Evolutionary conservation across 139 green algal species (phyloP), one percentile per base, ranked within the genome.

Genomic region (Chlorella vulgaris): DNA sequence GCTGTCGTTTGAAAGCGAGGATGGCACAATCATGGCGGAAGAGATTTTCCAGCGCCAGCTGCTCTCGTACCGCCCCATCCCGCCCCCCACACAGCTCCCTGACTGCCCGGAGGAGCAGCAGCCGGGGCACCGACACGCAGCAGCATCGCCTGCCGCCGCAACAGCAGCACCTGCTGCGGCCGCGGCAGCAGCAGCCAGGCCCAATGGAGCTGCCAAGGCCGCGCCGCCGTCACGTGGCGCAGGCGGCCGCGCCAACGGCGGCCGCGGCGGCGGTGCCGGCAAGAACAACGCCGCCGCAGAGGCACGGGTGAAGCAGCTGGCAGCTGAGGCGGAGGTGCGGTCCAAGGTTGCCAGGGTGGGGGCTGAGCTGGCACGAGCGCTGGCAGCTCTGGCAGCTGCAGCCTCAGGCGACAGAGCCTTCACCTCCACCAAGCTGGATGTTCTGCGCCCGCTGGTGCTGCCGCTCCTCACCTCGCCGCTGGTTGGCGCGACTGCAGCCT

Each of bases 391-490:
- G 69, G 77, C 82, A 6, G 86, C 81, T 0, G 39, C 84, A 13
- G 91, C 89, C 7, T 55, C 81, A 28, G 88, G 85, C 55, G 86
- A 91, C 58, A 75, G 65, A 24, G 29, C 60, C 13, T 88, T 89
- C 69, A 88, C 89, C 13, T 78, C 87, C 19, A 8, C 0, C 7
- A n/a, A 82, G 31, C 82, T 97, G 66, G 83, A 92, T 61, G 82
- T 88, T 4, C 83, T 95, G 33, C 66, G 81, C 36, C 74, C 85
- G 4, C 83, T 93, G 40, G 89, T 89, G 65, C 63, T 92, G 80
- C 93, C 92, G 31, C 86, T 98, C 74, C 77, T 97, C 60, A 74
- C 76, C 5, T 94, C 91, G 3, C 88, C 87, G 2, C 55, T 97
- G 38, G 88, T 93, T 3, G 92, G 93, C 75, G 80, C 83, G 60